Conservation (phyloP, 2,329 filamentous ascomycete species). For the Monascus ruber region DNA sequence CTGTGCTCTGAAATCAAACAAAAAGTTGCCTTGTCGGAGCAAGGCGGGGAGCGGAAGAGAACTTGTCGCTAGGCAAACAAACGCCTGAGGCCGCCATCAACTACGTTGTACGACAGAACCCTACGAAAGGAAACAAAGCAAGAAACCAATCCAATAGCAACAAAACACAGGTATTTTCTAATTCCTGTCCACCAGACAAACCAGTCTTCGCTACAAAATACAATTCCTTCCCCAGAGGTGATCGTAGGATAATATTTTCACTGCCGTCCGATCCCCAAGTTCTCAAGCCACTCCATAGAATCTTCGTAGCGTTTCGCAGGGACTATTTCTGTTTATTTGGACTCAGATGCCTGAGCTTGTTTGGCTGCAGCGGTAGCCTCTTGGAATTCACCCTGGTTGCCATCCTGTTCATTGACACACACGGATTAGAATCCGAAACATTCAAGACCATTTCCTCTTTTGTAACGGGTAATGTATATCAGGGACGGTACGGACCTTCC, state of each 20-base stretch:
- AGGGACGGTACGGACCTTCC: slow-evolving; percentile 63
- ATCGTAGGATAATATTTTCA: slow-evolving; percentile 1
- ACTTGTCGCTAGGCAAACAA: no score
- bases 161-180: slow-evolving; percentile 7
- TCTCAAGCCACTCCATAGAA: slow-evolving; percentile 4
- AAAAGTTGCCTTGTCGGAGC: no score
- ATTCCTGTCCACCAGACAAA: slow-evolving; percentile 18
- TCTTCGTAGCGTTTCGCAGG: slow-evolving; percentile 7
- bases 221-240: slow-evolving; percentile 12
- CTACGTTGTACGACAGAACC: no score
- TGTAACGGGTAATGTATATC: background rate
- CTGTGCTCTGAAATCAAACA: no score
- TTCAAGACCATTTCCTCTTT: no score
- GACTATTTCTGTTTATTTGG: slow-evolving; percentile 25
- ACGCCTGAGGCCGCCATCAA: no score
- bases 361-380: slow-evolving; percentile 42
- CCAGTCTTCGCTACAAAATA: slow-evolving; percentile 28
- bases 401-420: slow-evolving; percentile 53
- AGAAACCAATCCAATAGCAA: background rate
- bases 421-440: background rate
- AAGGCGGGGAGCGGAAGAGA: no score
- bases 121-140: no score
- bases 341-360: slow-evolving; percentile 26
- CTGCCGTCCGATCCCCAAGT: slow-evolving; percentile 3
- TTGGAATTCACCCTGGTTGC: slow-evolving; percentile 71